A percentile compares a stretch with the other conserved stretches of the same genome.
These are phyloP conservation scores for Plantago major DNA, from an alignment of 257 asterid species.

Conservation along the genomic window DNA sequence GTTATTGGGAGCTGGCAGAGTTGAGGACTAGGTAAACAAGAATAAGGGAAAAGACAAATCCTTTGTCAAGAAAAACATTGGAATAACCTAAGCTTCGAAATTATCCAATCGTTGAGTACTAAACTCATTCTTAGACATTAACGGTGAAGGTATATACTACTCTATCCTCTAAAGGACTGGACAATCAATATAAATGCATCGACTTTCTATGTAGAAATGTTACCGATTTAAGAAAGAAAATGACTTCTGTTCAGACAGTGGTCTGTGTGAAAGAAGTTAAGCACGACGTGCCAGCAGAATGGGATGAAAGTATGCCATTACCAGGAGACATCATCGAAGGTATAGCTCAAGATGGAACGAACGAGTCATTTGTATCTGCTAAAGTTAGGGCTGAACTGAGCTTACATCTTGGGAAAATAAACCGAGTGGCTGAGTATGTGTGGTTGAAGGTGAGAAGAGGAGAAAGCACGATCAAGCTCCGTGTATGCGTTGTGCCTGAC, in stretches of 20 bases:
- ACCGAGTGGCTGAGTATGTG: slow-evolving; percentile 22
- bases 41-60: neutral
- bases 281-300: slow-evolving; percentile 36
- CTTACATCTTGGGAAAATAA: slow-evolving; percentile 28
- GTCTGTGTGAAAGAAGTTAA: slow-evolving; percentile 44
- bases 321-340: slow-evolving; percentile 58
- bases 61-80: slow-evolving; percentile 20
- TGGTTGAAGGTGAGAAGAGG: slow-evolving; percentile 58
- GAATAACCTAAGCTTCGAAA: slow-evolving; percentile 23
- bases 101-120: slow-evolving; percentile 28
- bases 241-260: slow-evolving; percentile 27
- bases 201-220: neutral
- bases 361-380: slow-evolving; percentile 29
- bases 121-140: slow-evolving; percentile 25
- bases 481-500: slow-evolving; percentile 33
- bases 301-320: slow-evolving; percentile 48
- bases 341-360: slow-evolving; percentile 25
- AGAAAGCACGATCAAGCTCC: slow-evolving; percentile 28
- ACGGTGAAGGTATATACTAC: slow-evolving; percentile 5
- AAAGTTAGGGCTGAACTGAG: slow-evolving; percentile 36
- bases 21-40: neutral
- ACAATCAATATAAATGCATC: neutral
- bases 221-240: slow-evolving; percentile 13
- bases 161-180: too few species aligned
- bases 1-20: neutral